phyloP scores from a whole-genome alignment of 345 rosid species.

The Citrus glauca region DNA sequence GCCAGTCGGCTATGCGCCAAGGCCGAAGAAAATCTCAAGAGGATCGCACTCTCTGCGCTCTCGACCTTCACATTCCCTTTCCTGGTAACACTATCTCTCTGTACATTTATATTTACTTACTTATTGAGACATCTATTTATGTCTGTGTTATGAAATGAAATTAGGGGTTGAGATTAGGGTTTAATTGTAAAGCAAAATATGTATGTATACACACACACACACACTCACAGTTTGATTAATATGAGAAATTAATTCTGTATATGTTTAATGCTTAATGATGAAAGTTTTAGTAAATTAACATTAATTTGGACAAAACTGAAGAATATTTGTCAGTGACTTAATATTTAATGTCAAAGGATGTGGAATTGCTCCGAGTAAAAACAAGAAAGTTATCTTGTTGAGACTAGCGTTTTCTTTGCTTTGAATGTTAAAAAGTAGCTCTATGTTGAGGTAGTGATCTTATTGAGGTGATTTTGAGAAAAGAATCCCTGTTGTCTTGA shows the following conservation, averaged over 20 bases:
- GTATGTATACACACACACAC: no score
- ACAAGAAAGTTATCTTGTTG: not conserved
- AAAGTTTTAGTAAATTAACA: no score
- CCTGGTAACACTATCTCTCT: conserved; percentile 40
- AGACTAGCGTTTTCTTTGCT: no score
- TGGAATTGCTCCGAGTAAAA: not conserved
- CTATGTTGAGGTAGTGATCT: not conserved
- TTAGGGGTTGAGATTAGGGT: not conserved
- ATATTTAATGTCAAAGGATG: not conserved
- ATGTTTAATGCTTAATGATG: not conserved
- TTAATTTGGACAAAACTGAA: no score
- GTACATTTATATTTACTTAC: not conserved
- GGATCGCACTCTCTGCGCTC: conserved; percentile 79
- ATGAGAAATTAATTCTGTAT: not conserved
- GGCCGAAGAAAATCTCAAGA: conserved; percentile 76
- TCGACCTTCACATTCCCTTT: conserved; percentile 74
- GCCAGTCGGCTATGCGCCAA: conserved; percentile 65
- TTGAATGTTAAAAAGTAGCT: no score
- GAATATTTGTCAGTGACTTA: no score
- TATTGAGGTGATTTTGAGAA: not conserved
- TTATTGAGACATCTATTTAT: not conserved
- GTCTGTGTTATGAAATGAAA: not conserved
- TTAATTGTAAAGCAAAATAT: not conserved
- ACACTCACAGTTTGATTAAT: not conserved
- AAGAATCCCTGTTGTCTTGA: not conserved